Conservation (phyloP, 2,329 filamentous ascomycete genomes). For the Coniochaeta prunicola region DNA sequence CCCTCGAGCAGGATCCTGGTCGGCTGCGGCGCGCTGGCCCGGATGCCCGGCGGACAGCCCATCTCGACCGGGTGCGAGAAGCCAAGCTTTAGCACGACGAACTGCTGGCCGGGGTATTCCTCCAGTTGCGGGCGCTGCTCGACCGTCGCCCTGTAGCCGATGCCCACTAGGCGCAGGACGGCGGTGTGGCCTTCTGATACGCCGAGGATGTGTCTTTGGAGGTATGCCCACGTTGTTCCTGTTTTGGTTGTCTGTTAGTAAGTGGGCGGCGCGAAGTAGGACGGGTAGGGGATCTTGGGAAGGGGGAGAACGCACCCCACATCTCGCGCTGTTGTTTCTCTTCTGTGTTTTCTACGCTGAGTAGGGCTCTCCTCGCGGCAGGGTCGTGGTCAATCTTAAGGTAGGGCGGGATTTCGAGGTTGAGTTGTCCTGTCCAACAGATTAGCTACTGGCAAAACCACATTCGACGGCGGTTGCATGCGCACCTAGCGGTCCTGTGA, state of each 20-base stretch:
- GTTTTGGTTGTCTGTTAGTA: not conserved
- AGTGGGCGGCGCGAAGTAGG: not conserved
- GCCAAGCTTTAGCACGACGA: constrained; percentile 89
- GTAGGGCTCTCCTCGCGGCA: constrained; percentile 51
- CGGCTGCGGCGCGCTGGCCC: constrained; percentile 80
- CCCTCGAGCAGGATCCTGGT: constrained; percentile 89
- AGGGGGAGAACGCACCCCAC: constrained; percentile 64
- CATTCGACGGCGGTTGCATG: constrained; percentile 42
- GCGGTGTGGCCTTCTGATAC: constrained; percentile 96
- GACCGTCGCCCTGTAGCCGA: constrained; percentile 87
- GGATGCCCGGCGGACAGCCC: constrained; percentile 73
- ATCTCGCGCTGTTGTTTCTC: constrained; percentile 78
- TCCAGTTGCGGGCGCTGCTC: constrained; percentile 69
- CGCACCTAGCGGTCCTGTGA: constrained; percentile 64
- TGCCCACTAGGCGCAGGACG: constrained; percentile 85
- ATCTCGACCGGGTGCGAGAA: constrained; percentile 95
- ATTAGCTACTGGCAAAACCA: not conserved
- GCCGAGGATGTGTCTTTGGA: constrained; percentile 85
- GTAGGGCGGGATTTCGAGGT: constrained; percentile 72
- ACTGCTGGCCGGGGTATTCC: constrained; percentile 74
- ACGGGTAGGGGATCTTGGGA: constrained; percentile 4
- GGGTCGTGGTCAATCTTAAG: constrained; percentile 64
- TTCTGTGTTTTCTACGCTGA: constrained; percentile 63
- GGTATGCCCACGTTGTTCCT: constrained; percentile 86
- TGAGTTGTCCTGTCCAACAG: constrained; percentile 57